Base-by-base conservation (phyloP, 306 rosid species). In the Sechiopsis laciniata region DNA sequence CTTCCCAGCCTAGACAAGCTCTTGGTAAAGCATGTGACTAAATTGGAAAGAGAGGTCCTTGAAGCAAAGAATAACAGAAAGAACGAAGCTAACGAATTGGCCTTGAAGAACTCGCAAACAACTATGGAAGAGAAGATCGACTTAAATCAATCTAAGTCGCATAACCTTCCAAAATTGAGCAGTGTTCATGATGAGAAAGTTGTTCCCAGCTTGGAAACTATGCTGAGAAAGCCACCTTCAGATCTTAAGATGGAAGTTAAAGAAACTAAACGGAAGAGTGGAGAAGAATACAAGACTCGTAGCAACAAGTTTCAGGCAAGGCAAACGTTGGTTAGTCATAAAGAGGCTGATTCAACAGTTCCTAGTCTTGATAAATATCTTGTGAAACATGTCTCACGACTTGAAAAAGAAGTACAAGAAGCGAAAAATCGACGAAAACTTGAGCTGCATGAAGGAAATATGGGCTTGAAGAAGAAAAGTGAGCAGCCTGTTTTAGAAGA, bases 1-100 rank as follows among this genome's bases (percentile, higher is more conserved):
- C 75, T 91, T 61, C 99, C 96, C 46, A 88, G 99, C 82, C 86
- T 94, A 12, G 99, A 94, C 81, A 94, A 94, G 76, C 85, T 84
- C 74, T 75, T 94, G 79, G 96, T 91, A 22, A 94, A 91, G 84
- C 96, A 78, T 81, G 22, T 84, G 88, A 91, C 95, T 10, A 91
- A 84, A 78, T 94, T 94, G 52, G 99, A 94, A 83, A 85, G 83
- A 83, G 99, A 91, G 82, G 86, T 89, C 67, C 84, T 55, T 62
- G 99, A 91, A 80, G 99, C 96, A 72, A 94, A 84, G 83, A 83
- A 86, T 21, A 73, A 55, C 75, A 80, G 79, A 73, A 80, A 40
- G 73, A 88, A 85, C 71, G 84, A 76, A 72, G 76, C 78, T 6
- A 73, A 29, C 53, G 85, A 83, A 75, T 70, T 65, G 59, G 69